These are phyloP conservation scores for Hemileccinum impolitum DNA, from an alignment of 768 basidiomycete genomes.

Conservation along the genomic window DNA sequence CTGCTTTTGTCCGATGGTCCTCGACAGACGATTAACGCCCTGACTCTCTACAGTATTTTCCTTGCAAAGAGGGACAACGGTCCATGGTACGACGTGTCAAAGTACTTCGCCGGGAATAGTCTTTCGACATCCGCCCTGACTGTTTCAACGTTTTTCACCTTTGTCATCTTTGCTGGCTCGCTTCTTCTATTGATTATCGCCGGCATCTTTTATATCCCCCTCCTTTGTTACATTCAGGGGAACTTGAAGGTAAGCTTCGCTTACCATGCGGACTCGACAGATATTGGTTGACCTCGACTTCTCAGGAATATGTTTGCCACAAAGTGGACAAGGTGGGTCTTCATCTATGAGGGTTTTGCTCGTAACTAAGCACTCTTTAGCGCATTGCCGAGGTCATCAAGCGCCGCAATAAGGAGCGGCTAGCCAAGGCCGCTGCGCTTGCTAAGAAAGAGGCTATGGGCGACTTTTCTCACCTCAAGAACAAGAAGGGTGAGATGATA, in stretches of 20 bases:
- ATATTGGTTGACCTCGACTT: neutral
- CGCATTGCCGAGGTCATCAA: constrained; percentile 94
- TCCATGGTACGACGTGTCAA: constrained; percentile 64
- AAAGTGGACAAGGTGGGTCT: constrained; percentile 89
- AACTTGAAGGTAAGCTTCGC: constrained; percentile 76
- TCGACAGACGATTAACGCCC: constrained; percentile 95
- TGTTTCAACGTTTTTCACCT: constrained; percentile 87
- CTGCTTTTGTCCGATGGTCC: constrained; percentile 90
- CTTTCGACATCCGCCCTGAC: constrained; percentile 81
- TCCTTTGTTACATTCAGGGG: constrained; percentile 92
- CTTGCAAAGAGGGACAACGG: constrained; percentile 50
- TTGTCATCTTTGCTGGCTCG: constrained; percentile 82
- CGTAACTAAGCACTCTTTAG: constrained; percentile 37
- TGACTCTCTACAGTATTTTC: constrained; percentile 93
- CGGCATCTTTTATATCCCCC: constrained; percentile 87
- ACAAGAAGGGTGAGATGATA: constrained; percentile 84
- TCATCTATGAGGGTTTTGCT: neutral
- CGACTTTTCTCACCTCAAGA: constrained; percentile 88
- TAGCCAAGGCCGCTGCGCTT: constrained; percentile 72
- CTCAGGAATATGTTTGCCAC: constrained; percentile 94
- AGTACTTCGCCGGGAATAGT: constrained; percentile 77
- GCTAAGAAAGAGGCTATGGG: constrained; percentile 91
- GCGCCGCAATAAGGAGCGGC: constrained; percentile 82
- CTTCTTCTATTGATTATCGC: constrained; percentile 79
- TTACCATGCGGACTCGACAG: neutral